Base-by-base conservation (phyloP, 768 basidiomycete genomes). In the Tylopilus vinaceipallidus region DNA sequence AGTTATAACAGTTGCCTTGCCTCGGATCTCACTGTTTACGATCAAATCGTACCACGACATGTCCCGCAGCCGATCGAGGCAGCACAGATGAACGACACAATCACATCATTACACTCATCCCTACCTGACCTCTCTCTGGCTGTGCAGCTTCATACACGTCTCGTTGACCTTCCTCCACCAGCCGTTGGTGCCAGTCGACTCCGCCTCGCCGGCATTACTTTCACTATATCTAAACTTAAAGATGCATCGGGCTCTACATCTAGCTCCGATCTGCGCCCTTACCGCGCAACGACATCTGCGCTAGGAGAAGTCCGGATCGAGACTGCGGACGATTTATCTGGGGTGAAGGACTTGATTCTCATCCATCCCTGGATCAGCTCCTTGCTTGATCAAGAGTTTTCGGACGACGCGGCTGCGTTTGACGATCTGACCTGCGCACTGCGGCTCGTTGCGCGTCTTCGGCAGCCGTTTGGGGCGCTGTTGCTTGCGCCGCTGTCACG, bases 1-100 rank as follows among this genome's bases (percentile, higher is more conserved):
- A 22, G 14, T 3, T 53, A 42, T 13, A 47, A 54, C 17, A 55
- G 54, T n/a, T 55, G 43, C 33, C 53, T 53, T 16, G 42, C 53
- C 3, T 19, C 24, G 7, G 24, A 46, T 16, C 53, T 53, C n/a
- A 39, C 27, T 0, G 45, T 46, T 16, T 46, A 46, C 26, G 24
- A 32, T 13, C 22, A 47, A 30, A 39, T 39, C 12, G 20, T 23
- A 4, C 37, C 37, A 6, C 20, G n/a, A 0, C 29, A 39, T 7
- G 3, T 47, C 3, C 37, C 37, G 11, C n/a, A 11, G 13, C 26
- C 19, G 8, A 4, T 46, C 19, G 36, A 37, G 36, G 2, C 17
- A 4, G 19, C 14, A 4, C 14, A 22, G 26, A 46, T 46, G 26
- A 36, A 22, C 17, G 7, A 5, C 36, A 30, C n/a, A 19, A 36